These are phyloP conservation scores for Geotrichum aggregatum DNA, from an alignment of 1,139 yeast genomes.

Conservation along the genomic window DNA sequence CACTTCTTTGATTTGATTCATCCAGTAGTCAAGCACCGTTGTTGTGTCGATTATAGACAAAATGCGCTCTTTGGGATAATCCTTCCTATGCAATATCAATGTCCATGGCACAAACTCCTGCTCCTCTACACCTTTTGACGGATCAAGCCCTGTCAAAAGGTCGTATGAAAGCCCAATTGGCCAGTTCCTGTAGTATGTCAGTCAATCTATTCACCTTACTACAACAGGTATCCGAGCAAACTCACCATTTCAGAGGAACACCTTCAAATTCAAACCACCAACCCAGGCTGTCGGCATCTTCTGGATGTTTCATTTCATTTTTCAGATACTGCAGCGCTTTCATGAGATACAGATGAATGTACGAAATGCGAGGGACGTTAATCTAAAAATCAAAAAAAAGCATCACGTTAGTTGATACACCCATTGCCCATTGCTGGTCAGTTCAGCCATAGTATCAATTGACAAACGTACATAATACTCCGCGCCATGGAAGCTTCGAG, in stretches of 20 bases:
- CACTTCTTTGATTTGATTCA: constrained; percentile 70
- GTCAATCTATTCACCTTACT: neutral
- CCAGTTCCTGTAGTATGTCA: constrained; percentile 45
- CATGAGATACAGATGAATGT: constrained; percentile 51
- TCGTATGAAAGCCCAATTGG: constrained; percentile 76
- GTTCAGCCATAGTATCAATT: neutral
- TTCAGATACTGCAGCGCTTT: constrained; percentile 46
- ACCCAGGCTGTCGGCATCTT: constrained; percentile 35
- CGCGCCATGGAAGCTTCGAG: constrained; percentile 27
- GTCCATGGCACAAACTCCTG: constrained; percentile 15
- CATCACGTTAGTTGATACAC: neutral
- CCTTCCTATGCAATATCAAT: constrained; percentile 40
- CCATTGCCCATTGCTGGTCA: neutral
- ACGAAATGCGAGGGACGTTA: constrained; percentile 48
- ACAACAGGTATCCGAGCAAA: neutral
- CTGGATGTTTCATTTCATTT: constrained; percentile 39
- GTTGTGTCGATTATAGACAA: constrained; percentile 44
- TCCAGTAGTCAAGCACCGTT: constrained; percentile 52
- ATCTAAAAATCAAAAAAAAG: constrained; percentile 23
- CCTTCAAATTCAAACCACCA: constrained; percentile 80
- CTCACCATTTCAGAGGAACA: constrained; percentile 58
- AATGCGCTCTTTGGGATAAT: constrained; percentile 52
- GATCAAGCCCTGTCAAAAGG: constrained; percentile 43
- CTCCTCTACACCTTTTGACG: constrained; percentile 26
- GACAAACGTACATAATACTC: constrained; percentile 26